Percentiles rank a stretch among this genome's conserved stretches.
Conservation (phyloP, 768 basidiomycete species). For the Cystoderma amianthinum region DNA sequence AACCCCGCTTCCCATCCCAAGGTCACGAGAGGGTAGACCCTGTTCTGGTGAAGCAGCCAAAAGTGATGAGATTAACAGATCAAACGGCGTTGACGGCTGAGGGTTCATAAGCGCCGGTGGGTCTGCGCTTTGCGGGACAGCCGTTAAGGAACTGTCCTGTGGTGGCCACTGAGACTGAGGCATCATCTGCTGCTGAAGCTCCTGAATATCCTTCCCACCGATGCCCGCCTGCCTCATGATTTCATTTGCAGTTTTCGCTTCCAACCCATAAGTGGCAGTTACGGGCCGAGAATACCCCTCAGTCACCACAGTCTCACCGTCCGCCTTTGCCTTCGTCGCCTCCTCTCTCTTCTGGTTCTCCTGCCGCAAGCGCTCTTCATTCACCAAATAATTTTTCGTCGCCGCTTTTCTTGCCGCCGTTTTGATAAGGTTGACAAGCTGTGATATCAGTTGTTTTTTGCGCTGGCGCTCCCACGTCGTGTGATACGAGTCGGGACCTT, state of each 20-base stretch:
- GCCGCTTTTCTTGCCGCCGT: slow-evolving; percentile 56
- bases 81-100: slow-evolving; percentile 22
- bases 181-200: too few relatives aligned
- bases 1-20: too few relatives aligned
- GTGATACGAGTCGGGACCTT: slow-evolving; percentile 63
- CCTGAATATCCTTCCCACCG: neutral
- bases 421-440: slow-evolving; percentile 56
- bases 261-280: slow-evolving; percentile 21
- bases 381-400: slow-evolving; percentile 37
- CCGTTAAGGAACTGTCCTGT: slow-evolving; percentile 1
- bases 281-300: slow-evolving; percentile 21
- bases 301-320: slow-evolving; percentile 4
- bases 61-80: slow-evolving; percentile 31
- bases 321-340: too few relatives aligned
- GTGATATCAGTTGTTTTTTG: slow-evolving; percentile 51
- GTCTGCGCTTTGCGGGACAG: slow-evolving; percentile 2
- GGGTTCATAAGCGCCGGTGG: slow-evolving; percentile 4
- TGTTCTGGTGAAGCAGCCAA: slow-evolving; percentile 19
- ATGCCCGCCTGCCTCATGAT: slow-evolving; percentile 3
- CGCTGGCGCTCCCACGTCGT: slow-evolving; percentile 61
- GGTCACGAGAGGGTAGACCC: neutral
- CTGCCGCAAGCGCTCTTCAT: slow-evolving; percentile 9
- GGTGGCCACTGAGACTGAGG: too few relatives aligned
- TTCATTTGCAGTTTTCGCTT: slow-evolving; percentile 6
- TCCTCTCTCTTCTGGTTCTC: neutral